These are phyloP conservation scores for Suhomyces bribrorum DNA, from an alignment of 1,139 yeast species.

Conservation along the genomic window DNA sequence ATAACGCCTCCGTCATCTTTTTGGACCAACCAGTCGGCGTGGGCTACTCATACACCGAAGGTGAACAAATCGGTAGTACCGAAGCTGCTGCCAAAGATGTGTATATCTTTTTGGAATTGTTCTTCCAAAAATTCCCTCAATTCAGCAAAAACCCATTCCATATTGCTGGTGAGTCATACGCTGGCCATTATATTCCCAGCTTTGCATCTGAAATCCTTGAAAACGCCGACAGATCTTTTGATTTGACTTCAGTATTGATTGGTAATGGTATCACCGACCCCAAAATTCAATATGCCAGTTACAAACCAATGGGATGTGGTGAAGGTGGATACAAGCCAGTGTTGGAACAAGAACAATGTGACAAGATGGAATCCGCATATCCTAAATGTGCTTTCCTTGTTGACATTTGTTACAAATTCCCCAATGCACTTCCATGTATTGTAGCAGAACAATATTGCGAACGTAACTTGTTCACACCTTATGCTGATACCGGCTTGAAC, in stretches of 20 bases:
- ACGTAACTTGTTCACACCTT: slow-evolving; percentile 49
- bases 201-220: slow-evolving; percentile 72
- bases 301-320: slow-evolving; percentile 86
- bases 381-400: slow-evolving; percentile 58
- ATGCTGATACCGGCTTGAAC: slow-evolving; percentile 60
- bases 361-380: slow-evolving; percentile 48
- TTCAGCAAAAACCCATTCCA: slow-evolving; percentile 64
- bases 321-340: slow-evolving; percentile 74
- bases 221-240: slow-evolving; percentile 65
- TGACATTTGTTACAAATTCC: slow-evolving; percentile 53
- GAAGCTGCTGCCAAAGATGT: slow-evolving; percentile 78
- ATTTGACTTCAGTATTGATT: slow-evolving; percentile 68
- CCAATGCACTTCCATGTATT: slow-evolving; percentile 50
- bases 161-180: slow-evolving; percentile 86
- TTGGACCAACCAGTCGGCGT: slow-evolving; percentile 76
- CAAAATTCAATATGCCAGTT: slow-evolving; percentile 63
- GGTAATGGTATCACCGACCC: slow-evolving; percentile 88
- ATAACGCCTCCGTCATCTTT: slow-evolving; percentile 67
- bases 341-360: slow-evolving; percentile 61
- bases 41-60: slow-evolving; percentile 72
- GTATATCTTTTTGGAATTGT: slow-evolving; percentile 72
- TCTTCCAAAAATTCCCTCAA: slow-evolving; percentile 73
- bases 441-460: slow-evolving; percentile 51
- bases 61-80: slow-evolving; percentile 57
- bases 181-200: slow-evolving; percentile 83